Base-by-base conservation (phyloP, 1,284 basidiomycete species). In the Malassezia arunalokei region DNA sequence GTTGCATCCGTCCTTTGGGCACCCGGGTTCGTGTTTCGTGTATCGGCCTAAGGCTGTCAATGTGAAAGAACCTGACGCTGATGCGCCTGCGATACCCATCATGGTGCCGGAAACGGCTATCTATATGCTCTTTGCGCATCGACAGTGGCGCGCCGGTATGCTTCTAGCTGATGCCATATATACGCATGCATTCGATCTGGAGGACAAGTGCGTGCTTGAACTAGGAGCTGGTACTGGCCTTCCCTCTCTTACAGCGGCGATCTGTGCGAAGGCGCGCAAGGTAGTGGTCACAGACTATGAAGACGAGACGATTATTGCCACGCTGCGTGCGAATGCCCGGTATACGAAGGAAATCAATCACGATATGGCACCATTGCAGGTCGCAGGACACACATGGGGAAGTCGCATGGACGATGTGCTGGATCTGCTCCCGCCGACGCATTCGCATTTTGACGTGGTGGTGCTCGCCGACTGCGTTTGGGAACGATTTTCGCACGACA, bases 111-210 rank as follows among this genome's bases (percentile, higher is more conserved):
- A 67, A 1, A 65, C 66, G 9, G 57, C 62, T 28, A 62, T 72
- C 30, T 65, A 63, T 12, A 59, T 59, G 57, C 65, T 72, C 37
- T 72, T 72, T 44, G 68, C 66, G 6, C 70, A 72, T 43, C 62
- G 70, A 12, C 66, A 69, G 51, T 72, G 70, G 70, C 58, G 70
- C 8, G 68, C 70, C 0, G 70, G 70, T 0, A 67, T 72, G 64
- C 60, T 72, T 14, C 58, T 72, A 29, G 56, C 62, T 31, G 70
- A 72, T 31, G 62, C 63, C 3, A 51, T 71, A 27, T 35, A 62
- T 41, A 50, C 62, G 3, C 47, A 43, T n/a, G 58, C 57, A n/a
- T 52, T 67, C 9, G 43, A 58, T 29, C 40, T 60, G 37, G 6
- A 32, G 33, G 47, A 42, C 4, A 41, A 49, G 1, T 33, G 28